phyloP scores from a whole-genome alignment of 352 stramenopile species.

The Pythium periplocum region DNA sequence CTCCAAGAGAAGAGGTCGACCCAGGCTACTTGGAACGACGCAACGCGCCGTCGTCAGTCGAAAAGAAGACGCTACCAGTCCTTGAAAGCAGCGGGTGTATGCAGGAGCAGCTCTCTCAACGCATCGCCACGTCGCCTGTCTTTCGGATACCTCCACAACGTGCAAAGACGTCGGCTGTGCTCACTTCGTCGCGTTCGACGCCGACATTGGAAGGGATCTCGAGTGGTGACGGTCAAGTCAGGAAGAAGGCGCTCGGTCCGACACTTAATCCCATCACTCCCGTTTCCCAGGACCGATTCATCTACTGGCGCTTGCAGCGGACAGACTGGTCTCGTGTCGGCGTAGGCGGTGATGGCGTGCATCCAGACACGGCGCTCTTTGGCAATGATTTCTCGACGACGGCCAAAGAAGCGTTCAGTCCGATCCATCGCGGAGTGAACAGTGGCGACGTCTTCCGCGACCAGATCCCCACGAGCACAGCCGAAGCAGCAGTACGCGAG shows the following conservation, averaged over 20 bases:
- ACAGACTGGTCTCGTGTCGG: constrained; percentile 82
- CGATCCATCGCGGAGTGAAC: constrained; percentile 31
- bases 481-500: constrained; percentile 32
- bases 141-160: constrained; percentile 18
- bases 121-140: constrained; percentile 30
- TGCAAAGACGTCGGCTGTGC: constrained; percentile 5
- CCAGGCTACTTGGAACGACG: constrained; percentile 23
- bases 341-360: constrained; percentile 52
- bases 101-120: constrained; percentile 43
- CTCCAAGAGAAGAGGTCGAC: constrained; percentile 45
- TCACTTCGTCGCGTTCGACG: constrained; percentile 9
- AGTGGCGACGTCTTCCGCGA: constrained; percentile 37
- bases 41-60: background rate
- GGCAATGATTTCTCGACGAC: constrained; percentile 48
- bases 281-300: constrained; percentile 49
- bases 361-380: constrained; percentile 40
- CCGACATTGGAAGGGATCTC: constrained; percentile 13
- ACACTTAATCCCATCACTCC: constrained; percentile 19
- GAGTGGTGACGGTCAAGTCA: constrained; percentile 10
- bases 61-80: background rate
- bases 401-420: constrained; percentile 41
- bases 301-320: constrained; percentile 40
- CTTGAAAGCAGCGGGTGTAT: constrained; percentile 30
- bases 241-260: constrained; percentile 10
- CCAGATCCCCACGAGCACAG: constrained; percentile 18